These are phyloP conservation scores for Spathaspora sp. DNA, from an alignment of 1,139 yeast genomes.

Conservation along the genomic window DNA sequence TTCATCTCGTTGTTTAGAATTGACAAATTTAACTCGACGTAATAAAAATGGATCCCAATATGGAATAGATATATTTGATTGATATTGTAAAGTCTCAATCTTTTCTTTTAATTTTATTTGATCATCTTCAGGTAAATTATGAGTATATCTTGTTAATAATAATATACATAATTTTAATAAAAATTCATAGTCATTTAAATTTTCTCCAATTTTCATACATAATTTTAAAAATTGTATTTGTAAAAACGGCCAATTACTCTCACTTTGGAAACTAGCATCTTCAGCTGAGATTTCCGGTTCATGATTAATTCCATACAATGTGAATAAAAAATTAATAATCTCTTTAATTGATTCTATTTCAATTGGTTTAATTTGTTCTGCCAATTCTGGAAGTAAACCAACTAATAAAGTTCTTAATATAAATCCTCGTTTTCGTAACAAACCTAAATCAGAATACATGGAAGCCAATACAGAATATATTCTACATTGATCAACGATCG, in stretches of 20 bases:
- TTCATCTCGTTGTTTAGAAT: constrained; percentile 23
- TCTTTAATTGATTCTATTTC: constrained; percentile 18
- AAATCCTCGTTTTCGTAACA: constrained; percentile 68
- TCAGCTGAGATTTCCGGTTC: constrained; percentile 26
- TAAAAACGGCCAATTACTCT: constrained; percentile 51
- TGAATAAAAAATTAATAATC: constrained; percentile 40
- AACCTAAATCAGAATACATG: constrained; percentile 60
- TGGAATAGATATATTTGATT: constrained; percentile 19
- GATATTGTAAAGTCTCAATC: constrained; percentile 16
- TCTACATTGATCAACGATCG: constrained; percentile 52
- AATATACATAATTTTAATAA: constrained; percentile 50
- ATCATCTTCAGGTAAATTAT: constrained; percentile 43
- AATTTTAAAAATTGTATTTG: constrained; percentile 58
- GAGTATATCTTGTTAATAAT: constrained; percentile 54
- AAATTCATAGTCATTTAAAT: constrained; percentile 46
- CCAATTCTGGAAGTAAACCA: constrained; percentile 47
- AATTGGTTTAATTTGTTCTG: constrained; percentile 8
- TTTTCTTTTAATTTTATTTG: constrained; percentile 32
- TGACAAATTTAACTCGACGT: constrained; percentile 45
- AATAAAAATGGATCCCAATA: constrained; percentile 77
- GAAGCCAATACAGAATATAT: constrained; percentile 68
- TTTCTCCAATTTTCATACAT: constrained; percentile 55
- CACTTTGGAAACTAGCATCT: constrained; percentile 24
- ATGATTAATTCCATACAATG: constrained; percentile 40
- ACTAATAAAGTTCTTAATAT: constrained; percentile 61